Evolutionary conservation across 495 filamentous ascomycete species (phyloP), one percentile per base, ranked within the genome.

Genomic region (Cenococcum geophilum): DNA sequence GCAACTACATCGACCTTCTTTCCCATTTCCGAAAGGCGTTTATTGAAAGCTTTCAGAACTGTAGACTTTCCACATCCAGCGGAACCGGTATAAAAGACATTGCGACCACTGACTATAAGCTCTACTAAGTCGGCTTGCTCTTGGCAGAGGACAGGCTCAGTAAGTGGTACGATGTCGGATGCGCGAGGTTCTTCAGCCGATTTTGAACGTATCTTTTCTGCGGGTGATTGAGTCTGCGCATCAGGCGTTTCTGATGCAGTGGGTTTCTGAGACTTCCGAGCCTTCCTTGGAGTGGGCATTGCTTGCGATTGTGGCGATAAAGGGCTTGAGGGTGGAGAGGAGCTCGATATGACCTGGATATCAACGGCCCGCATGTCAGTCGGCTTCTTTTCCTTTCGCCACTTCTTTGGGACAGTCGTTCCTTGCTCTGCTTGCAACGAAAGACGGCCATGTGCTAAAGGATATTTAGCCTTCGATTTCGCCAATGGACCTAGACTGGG

Each of bases 41-140:
- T 68, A 6, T 72, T 72, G 56, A 82, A 79, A 10, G 73, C 75
- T 59, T 77, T 77, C 1, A 86, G 63, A 0, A 83, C 82, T 0
- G 78, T 82, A 0, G 80, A 83, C 62, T 86, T 86, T 23, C 83
- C 83, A 43, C 74, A 80, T 1, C 83, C 83, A 4, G 83, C 83
- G 0, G 80, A 80, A 10, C 83, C 83, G 0, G 83, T 85, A 63
- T 80, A 84, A 66, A 85, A 86, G 9, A 85, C 79, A 53, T 86
- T 86, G 12, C 60, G 36, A 0, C 80, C 76, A 6, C 59, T 70
- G 21, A 76, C 59, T 12, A 82, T 81, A 6, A 81, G 66, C 1
- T 79, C 65, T 1, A 84, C 78, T 0, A 84, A 55, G 10, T 64
- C 68, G 10, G 61, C 62, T 59, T 85, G 81, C 61, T 82, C 80